Conservation (phyloP, 176 grass and related monocot species). For the Triticum urartu region DNA sequence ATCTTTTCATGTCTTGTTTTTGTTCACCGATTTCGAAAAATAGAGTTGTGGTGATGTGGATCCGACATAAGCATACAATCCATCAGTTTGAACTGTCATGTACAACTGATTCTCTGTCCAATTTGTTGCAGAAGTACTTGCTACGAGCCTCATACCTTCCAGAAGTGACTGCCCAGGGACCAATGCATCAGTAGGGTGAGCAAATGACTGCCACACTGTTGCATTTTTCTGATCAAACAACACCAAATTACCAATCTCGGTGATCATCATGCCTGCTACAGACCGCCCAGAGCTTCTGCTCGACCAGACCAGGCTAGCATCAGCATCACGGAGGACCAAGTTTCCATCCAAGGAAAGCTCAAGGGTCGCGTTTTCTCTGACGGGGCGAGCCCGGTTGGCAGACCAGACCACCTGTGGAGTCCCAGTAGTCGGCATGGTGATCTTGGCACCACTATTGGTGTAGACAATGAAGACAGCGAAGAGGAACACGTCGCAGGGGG, state of each 20-base stretch:
- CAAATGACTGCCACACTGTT: slow-evolving; percentile 55
- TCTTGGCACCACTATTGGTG: not conserved
- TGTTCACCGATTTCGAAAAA: not conserved
- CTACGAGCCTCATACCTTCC: slow-evolving; percentile 22
- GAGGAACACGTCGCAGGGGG: slow-evolving; percentile 32
- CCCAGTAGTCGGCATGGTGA: not conserved
- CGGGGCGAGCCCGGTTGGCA: slow-evolving; percentile 26
- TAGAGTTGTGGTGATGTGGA: slow-evolving; percentile 38
- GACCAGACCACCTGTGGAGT: slow-evolving; percentile 43
- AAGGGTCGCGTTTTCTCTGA: slow-evolving; percentile 43
- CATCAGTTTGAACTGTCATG: slow-evolving; percentile 11
- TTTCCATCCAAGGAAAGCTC: slow-evolving; percentile 12
- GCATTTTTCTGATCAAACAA: slow-evolving; percentile 30
- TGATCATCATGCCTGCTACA: slow-evolving; percentile 15
- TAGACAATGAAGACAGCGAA: slow-evolving; percentile 36
- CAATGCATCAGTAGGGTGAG: slow-evolving; percentile 41
- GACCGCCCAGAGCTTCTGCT: not conserved
- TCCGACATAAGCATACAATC: slow-evolving; percentile 31
- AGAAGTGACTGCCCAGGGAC: slow-evolving; percentile 32
- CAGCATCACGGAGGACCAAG: slow-evolving; percentile 28
- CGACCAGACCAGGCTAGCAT: slow-evolving; percentile 31
- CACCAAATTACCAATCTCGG: slow-evolving; percentile 44
- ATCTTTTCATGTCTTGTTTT: not conserved
- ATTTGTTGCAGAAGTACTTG: slow-evolving; percentile 30
- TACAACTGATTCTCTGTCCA: slow-evolving; percentile 26